Conservation (phyloP, 2,329 filamentous ascomycete species). For the Claviceps citrina region DNA sequence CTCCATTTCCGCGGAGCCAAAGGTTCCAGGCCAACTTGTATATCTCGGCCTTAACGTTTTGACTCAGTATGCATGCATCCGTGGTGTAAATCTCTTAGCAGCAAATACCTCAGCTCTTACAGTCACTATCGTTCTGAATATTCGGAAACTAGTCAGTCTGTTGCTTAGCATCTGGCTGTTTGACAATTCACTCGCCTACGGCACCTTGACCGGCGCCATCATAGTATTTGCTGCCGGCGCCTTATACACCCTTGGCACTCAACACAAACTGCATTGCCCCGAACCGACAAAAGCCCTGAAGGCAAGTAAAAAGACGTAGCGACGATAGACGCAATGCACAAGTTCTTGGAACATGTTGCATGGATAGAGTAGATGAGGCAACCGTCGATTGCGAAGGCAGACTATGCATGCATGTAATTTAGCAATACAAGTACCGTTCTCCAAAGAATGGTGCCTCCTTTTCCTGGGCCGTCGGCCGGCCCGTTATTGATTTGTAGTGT, state of each 20-base stretch:
- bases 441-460: not conserved
- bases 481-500: not conserved
- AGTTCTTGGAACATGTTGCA: not conserved
- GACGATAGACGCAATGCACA: not conserved
- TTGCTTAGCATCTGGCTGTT: constrained; percentile 88
- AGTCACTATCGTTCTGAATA: constrained; percentile 90
- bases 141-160: constrained; percentile 83
- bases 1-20: constrained; percentile 4
- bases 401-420: not conserved
- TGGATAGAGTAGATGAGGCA: not conserved
- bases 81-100: constrained; percentile 86
- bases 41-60: constrained; percentile 63
- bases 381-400: not conserved
- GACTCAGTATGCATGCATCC: constrained; percentile 89
- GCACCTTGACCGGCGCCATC: constrained; percentile 65
- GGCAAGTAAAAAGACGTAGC: not conserved
- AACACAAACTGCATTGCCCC: constrained; percentile 9
- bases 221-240: constrained; percentile 87
- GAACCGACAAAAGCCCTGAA: not conserved
- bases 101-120: constrained; percentile 81
- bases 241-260: constrained; percentile 66
- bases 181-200: constrained; percentile 62
- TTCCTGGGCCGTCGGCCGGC: not conserved
- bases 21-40: constrained; percentile 51
- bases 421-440: not conserved